Evolutionary conservation across 495 filamentous ascomycete species (phyloP).

Genomic region (Apodospora peruviana): DNA sequence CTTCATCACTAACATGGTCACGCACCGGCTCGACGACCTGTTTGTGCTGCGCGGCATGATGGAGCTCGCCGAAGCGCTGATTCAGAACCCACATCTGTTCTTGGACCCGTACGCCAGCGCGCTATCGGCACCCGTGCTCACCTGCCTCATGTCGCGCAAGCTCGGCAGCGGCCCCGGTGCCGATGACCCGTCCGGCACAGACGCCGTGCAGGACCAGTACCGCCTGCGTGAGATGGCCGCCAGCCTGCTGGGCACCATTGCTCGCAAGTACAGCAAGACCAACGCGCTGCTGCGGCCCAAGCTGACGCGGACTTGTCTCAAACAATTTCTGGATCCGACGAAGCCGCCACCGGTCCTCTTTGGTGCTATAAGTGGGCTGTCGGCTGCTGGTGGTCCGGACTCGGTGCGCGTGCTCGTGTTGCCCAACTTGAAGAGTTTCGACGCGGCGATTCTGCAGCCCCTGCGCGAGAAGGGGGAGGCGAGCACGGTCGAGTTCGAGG

Average conservation of each 20-base stretch:
- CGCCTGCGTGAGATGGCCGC: slow-evolving; percentile 79
- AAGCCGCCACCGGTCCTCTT: slow-evolving; percentile 78
- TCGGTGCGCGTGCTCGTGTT: slow-evolving; percentile 74
- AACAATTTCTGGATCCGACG: slow-evolving; percentile 78
- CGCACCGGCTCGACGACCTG: slow-evolving; percentile 77
- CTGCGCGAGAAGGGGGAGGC: slow-evolving; percentile 52
- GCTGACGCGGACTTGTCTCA: slow-evolving; percentile 85
- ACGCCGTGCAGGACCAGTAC: slow-evolving; percentile 57
- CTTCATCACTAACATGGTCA: slow-evolving; percentile 91
- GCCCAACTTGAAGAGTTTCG: slow-evolving; percentile 74
- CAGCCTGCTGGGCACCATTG: slow-evolving; percentile 66
- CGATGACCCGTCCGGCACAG: slow-evolving; percentile 30
- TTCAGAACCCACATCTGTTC: slow-evolving; percentile 76
- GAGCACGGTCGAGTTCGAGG: slow-evolving; percentile 52
- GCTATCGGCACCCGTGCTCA: slow-evolving; percentile 82
- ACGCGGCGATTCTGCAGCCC: slow-evolving; percentile 58
- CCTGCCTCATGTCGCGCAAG: slow-evolving; percentile 82
- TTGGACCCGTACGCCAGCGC: slow-evolving; percentile 87
- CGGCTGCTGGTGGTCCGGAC: slow-evolving; percentile 68
- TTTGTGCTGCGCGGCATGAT: slow-evolving; percentile 88
- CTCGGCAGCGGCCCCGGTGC: slow-evolving; percentile 63
- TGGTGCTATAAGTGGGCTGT: slow-evolving; percentile 75
- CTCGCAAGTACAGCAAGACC: slow-evolving; percentile 65
- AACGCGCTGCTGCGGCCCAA: slow-evolving; percentile 77
- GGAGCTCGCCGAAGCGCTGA: slow-evolving; percentile 74